A percentile compares a stretch with the other conserved stretches of the same genome.
These are phyloP conservation scores for Clonostachys sp. DNA, from an alignment of 2,329 filamentous ascomycete genomes.

Conservation along the genomic window DNA sequence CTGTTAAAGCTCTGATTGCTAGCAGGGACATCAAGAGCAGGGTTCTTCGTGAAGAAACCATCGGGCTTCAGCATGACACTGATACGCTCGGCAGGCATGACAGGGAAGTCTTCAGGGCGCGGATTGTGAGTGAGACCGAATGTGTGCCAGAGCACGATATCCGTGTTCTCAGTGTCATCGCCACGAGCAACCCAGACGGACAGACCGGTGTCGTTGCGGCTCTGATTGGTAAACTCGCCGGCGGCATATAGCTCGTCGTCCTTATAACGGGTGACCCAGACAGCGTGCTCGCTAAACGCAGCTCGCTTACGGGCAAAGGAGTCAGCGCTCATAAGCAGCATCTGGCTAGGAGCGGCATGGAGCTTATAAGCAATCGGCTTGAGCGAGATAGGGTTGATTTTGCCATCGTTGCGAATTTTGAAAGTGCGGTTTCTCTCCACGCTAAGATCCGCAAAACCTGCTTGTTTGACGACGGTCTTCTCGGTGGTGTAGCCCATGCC, in stretches of 20 bases:
- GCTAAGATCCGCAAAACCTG: constrained; percentile 4
- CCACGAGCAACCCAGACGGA: constrained; percentile 37
- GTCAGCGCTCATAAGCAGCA: constrained; percentile 8
- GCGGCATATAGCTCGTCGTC: constrained; percentile 57
- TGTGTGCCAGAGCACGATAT: constrained; percentile 52
- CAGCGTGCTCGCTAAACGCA: constrained; percentile 52
- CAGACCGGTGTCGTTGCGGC: constrained; percentile 36
- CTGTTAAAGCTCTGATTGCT: too few relatives aligned
- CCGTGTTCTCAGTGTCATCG: constrained; percentile 47
- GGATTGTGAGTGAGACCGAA: constrained; percentile 53
- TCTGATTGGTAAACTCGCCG: constrained; percentile 56
- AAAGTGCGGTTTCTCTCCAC: constrained; percentile 6
- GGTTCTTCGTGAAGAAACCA: constrained; percentile 47
- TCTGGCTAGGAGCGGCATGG: constrained; percentile 44
- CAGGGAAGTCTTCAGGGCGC: constrained; percentile 50
- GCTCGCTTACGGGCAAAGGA: constrained; percentile 45
- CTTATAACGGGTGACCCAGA: constrained; percentile 52
- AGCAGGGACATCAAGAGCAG: constrained; percentile 25
- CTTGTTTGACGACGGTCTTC: constrained; percentile 16
- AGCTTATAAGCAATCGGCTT: constrained; percentile 42
- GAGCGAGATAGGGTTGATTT: too few relatives aligned
- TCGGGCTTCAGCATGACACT: constrained; percentile 41
- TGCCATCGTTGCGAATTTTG: constrained; percentile 32
- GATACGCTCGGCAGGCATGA: constrained; percentile 54
- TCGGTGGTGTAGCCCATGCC: constrained; percentile 50